phyloP scores from a whole-genome alignment of 176 grass and related monocot species.

The Cymbopogon citratus region DNA sequence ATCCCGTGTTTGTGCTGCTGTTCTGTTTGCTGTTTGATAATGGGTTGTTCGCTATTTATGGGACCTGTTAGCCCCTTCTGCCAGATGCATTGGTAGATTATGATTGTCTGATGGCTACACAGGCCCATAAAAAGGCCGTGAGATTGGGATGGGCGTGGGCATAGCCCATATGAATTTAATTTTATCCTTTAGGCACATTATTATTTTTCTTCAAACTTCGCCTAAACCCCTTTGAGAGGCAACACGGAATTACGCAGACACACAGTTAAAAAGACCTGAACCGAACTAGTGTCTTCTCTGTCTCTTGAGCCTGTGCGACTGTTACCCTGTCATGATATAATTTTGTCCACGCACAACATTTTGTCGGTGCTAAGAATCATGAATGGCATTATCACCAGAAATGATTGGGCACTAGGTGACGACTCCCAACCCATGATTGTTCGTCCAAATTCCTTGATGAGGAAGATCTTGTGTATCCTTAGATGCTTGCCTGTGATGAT shows the following conservation, averaged over 20 bases:
- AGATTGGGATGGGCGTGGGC: too few species aligned
- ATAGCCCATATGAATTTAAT: neutral
- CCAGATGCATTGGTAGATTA: too few species aligned
- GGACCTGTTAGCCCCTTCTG: neutral
- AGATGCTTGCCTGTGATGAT: neutral
- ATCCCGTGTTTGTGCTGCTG: neutral
- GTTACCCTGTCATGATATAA: conserved; percentile 9
- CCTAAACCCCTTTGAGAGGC: too few species aligned
- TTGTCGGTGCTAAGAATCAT: neutral
- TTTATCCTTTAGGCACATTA: neutral
- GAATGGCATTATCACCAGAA: neutral
- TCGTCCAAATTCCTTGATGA: neutral
- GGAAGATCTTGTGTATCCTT: neutral
- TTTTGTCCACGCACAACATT: neutral
- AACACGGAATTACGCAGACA: neutral
- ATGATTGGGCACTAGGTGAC: neutral
- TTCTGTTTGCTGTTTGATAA: neutral
- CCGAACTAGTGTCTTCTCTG: neutral
- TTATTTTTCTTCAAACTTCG: neutral
- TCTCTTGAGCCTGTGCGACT: neutral
- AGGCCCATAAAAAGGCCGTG: neutral
- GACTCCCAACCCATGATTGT: neutral
- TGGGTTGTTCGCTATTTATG: neutral
- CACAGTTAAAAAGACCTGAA: neutral
- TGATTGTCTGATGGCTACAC: neutral